A percentile compares a stretch with the other conserved stretches of the same genome.
These are phyloP conservation scores for Lumnitzera littorea DNA, from an alignment of 345 rosid species.

Conservation along the genomic window DNA sequence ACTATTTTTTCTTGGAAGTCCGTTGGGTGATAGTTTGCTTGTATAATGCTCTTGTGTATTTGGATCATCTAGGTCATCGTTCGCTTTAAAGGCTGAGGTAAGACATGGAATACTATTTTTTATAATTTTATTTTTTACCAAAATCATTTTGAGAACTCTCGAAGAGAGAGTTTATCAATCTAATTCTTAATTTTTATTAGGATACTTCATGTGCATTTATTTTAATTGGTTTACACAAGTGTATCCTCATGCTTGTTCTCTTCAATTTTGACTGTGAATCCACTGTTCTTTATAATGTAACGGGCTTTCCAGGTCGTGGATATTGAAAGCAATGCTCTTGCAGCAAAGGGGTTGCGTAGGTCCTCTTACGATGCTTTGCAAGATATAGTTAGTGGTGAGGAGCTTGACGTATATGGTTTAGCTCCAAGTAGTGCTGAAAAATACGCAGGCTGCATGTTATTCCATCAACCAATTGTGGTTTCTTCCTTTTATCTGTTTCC, in stretches of 20 bases:
- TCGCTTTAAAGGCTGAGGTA: constrained; percentile 87
- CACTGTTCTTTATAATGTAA: constrained; percentile 6
- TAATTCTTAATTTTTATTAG: constrained; percentile 1
- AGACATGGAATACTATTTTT: constrained; percentile 4
- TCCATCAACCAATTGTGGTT: background rate
- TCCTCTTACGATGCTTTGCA: constrained; percentile 81
- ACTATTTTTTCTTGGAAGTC: constrained; percentile 85
- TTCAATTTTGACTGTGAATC: background rate
- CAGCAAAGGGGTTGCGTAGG: constrained; percentile 67
- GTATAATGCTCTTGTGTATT: constrained; percentile 71
- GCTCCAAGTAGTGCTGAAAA: constrained; percentile 67
- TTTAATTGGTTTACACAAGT: background rate
- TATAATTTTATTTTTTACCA: background rate
- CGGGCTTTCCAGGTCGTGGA: constrained; percentile 64
- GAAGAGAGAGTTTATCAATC: background rate
- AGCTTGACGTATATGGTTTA: constrained; percentile 81
- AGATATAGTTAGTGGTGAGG: constrained; percentile 83
- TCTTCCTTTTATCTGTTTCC: too few relatives aligned
- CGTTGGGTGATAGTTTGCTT: constrained; percentile 93
- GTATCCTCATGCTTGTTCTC: background rate
- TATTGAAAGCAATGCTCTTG: constrained; percentile 74
- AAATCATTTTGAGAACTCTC: constrained; percentile 1
- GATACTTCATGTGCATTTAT: background rate
- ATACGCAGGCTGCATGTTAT: constrained; percentile 54
- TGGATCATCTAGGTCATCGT: constrained; percentile 50